Percentiles rank a stretch among this genome's conserved stretches.
Evolutionary conservation across 2,329 filamentous ascomycete genomes (phyloP).

Genomic region (Arthrobotrys iridis): DNA sequence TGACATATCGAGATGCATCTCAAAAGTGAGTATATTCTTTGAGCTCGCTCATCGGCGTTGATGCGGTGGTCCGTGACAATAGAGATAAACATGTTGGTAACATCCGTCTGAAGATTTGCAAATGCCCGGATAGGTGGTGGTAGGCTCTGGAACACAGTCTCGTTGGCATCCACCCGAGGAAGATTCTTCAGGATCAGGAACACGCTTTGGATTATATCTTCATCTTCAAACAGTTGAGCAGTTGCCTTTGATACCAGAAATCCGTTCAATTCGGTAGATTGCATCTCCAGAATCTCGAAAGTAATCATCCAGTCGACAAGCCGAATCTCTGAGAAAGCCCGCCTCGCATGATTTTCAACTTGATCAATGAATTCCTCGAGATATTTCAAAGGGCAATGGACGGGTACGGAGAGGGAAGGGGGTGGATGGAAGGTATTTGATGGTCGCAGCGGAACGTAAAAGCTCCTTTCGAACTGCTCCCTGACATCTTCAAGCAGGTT

Average conservation of each 20-base stretch:
- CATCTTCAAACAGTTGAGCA: conserved; percentile 57
- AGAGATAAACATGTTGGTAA: conserved; percentile 58
- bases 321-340: conserved; percentile 57
- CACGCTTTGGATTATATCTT: conserved; percentile 58
- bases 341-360: conserved; percentile 56
- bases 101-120: conserved; percentile 56
- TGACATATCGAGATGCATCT: conserved; percentile 58
- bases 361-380: conserved; percentile 58
- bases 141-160: conserved; percentile 56
- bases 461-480: conserved; percentile 56
- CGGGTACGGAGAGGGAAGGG: conserved; percentile 38
- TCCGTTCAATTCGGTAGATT: conserved; percentile 58
- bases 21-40: conserved; percentile 57
- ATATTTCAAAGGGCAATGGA: conserved; percentile 53
- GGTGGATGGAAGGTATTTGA: conserved; percentile 30
- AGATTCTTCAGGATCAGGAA: conserved; percentile 58
- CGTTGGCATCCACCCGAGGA: conserved; percentile 55
- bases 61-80: conserved; percentile 57
- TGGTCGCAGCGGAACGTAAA: conserved; percentile 45
- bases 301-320: conserved; percentile 59
- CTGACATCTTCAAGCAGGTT: conserved; percentile 57
- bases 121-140: conserved; percentile 58
- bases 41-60: conserved; percentile 56
- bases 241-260: conserved; percentile 58
- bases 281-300: conserved; percentile 59